These are phyloP conservation scores for Citeromyces matritensis DNA, from an alignment of 805 yeast genomes.

Conservation along the genomic window DNA sequence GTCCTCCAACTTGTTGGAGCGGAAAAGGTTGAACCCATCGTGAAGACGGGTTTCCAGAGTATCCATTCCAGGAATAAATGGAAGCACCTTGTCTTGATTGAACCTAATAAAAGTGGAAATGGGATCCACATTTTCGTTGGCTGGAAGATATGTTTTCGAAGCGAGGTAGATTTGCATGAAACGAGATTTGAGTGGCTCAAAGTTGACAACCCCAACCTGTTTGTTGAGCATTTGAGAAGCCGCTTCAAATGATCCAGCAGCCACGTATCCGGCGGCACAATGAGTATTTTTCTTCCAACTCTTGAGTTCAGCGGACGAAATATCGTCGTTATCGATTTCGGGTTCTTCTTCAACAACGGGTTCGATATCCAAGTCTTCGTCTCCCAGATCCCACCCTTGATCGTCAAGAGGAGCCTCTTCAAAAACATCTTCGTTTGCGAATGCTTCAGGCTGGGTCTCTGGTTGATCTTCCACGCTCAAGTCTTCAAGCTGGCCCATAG, in stretches of 20 bases:
- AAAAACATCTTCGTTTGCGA: conserved; percentile 23
- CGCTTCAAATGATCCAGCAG: conserved; percentile 92
- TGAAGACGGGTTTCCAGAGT: conserved; percentile 43
- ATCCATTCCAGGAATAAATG: conserved; percentile 65
- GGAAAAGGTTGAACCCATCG: conserved; percentile 72
- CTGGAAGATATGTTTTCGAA: conserved; percentile 60
- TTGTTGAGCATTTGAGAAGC: conserved; percentile 88
- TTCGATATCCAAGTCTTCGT: conserved; percentile 59
- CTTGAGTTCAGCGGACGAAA: conserved; percentile 42
- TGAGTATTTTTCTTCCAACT: conserved; percentile 82
- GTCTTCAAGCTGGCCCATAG: conserved; percentile 63
- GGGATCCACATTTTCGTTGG: conserved; percentile 61
- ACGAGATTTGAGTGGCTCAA: conserved; percentile 75
- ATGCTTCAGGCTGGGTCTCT: conserved; percentile 11
- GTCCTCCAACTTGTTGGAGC: conserved; percentile 66
- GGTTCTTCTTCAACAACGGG: conserved; percentile 23
- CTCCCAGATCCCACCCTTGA: conserved; percentile 74
- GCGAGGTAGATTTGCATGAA: conserved; percentile 78
- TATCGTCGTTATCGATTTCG: conserved; percentile 16
- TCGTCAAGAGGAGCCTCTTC: conserved; percentile 41
- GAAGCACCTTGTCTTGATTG: conserved; percentile 44
- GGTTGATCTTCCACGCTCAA: conserved; percentile 29
- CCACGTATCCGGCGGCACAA: conserved; percentile 83
- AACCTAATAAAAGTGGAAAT: conserved; percentile 54
- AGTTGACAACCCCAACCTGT: conserved; percentile 75